phyloP scores from a whole-genome alignment of 2,329 filamentous ascomycete species.

The Tothia fuscella region DNA sequence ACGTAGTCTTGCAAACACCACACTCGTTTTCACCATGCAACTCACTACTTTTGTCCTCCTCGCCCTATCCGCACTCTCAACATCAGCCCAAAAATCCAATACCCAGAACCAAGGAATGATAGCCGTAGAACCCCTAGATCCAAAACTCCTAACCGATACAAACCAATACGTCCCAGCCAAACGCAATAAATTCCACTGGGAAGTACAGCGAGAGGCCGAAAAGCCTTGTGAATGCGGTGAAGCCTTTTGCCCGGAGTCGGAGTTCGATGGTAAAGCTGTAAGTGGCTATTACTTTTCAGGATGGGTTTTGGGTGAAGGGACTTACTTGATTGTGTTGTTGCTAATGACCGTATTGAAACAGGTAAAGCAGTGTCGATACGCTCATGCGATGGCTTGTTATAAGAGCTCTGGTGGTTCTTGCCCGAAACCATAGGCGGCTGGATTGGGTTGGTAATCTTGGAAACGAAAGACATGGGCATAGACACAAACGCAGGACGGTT shows the following conservation, averaged over 20 bases:
- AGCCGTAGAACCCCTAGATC: neutral
- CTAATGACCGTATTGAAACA: too few relatives aligned
- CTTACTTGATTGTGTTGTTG: too few relatives aligned
- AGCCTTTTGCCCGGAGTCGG: neutral
- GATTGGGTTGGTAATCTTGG: too few relatives aligned
- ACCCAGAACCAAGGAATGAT: too few relatives aligned
- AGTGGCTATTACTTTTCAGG: neutral
- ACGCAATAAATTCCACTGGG: conserved; percentile 5
- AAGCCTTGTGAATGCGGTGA: neutral
- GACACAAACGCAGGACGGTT: too few relatives aligned
- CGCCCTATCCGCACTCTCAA: neutral
- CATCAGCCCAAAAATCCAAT: neutral
- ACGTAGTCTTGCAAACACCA: neutral
- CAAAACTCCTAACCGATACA: conserved; percentile 3
- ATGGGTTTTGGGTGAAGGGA: neutral
- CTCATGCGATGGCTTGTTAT: neutral
- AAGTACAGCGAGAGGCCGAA: neutral
- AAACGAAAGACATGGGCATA: too few relatives aligned
- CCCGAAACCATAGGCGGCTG: conserved; percentile 6
- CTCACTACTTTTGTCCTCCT: neutral
- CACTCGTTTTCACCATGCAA: neutral
- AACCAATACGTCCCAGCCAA: conserved; percentile 1
- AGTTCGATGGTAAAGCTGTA: neutral
- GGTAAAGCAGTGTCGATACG: neutral
- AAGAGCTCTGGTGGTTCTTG: conserved; percentile 1